Conservation (phyloP, 2,329 filamentous ascomycete genomes). For the Colletotrichum somersetense region DNA sequence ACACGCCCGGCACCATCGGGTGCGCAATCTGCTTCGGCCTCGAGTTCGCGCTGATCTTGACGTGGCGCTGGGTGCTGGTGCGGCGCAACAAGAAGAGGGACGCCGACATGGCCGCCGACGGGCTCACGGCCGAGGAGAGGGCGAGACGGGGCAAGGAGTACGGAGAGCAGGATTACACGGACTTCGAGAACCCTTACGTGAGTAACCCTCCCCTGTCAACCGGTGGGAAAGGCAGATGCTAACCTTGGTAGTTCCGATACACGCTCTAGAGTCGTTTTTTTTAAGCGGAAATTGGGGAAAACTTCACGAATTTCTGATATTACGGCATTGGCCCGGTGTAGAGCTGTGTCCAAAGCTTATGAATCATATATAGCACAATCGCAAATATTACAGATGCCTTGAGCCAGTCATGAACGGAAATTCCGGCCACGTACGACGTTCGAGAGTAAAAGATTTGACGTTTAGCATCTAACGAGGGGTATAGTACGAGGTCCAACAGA, state of each 20-base stretch:
- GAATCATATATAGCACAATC: background rate
- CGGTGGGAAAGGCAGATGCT: background rate
- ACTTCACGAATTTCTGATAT: background rate
- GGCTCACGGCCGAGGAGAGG: constrained; percentile 52
- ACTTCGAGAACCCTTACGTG: constrained; percentile 55
- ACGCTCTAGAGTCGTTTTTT: background rate
- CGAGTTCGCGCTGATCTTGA: constrained; percentile 53
- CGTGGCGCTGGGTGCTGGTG: constrained; percentile 56
- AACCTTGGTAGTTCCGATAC: constrained; percentile 6
- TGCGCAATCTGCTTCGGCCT: constrained; percentile 56
- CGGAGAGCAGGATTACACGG: constrained; percentile 54
- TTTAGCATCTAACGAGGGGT: background rate
- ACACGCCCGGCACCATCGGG: constrained; percentile 56
- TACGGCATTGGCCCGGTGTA: too few species aligned
- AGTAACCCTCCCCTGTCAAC: background rate
- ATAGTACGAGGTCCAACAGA: background rate
- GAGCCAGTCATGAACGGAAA: background rate
- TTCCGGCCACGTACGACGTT: too few species aligned
- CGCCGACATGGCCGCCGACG: constrained; percentile 47
- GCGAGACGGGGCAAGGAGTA: constrained; percentile 49
- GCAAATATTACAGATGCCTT: background rate
- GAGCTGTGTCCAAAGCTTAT: background rate
- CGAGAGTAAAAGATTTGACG: background rate
- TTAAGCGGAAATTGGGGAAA: too few species aligned
- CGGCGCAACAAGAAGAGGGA: constrained; percentile 54